These are phyloP conservation scores for Ustilago loliicola DNA, from an alignment of 1,284 basidiomycete genomes.

Conservation along the genomic window DNA sequence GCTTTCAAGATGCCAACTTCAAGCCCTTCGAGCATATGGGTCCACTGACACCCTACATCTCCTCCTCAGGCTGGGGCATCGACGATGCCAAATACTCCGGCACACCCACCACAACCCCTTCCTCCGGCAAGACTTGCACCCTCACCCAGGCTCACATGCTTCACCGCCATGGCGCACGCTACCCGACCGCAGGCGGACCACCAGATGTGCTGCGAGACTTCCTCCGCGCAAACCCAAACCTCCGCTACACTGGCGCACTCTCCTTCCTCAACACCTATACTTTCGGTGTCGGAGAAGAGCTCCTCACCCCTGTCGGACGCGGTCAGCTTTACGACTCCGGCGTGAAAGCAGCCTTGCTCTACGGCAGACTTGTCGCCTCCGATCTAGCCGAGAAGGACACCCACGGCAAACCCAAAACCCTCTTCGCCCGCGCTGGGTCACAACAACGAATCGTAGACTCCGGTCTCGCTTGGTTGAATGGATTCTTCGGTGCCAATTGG, in stretches of 20 bases:
- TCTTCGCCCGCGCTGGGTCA: slow-evolving; percentile 66
- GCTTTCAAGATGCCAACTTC: slow-evolving; percentile 51
- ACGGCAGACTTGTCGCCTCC: slow-evolving; percentile 41
- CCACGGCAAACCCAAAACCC: slow-evolving; percentile 33
- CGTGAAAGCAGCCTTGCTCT: slow-evolving; percentile 58
- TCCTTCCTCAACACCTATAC: slow-evolving; percentile 61
- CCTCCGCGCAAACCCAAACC: slow-evolving; percentile 25
- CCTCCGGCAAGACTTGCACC: slow-evolving; percentile 43
- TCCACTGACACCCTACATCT: slow-evolving; percentile 64
- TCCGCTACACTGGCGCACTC: slow-evolving; percentile 55
- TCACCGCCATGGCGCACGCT: slow-evolving; percentile 66
- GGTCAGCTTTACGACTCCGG: slow-evolving; percentile 63
- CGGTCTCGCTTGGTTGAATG: slow-evolving; percentile 58
- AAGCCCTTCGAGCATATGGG: slow-evolving; percentile 69
- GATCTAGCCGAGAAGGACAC: slow-evolving; percentile 35
- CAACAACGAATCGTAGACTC: slow-evolving; percentile 69
- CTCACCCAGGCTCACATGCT: slow-evolving; percentile 66
- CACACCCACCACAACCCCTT: slow-evolving; percentile 29
- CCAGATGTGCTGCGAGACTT: slow-evolving; percentile 43
- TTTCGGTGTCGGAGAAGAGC: slow-evolving; percentile 63
- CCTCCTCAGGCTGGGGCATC: slow-evolving; percentile 59
- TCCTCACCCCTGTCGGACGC: slow-evolving; percentile 65
- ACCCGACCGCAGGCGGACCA: slow-evolving; percentile 55
- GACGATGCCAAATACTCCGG: slow-evolving; percentile 61
- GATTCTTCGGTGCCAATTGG: slow-evolving; percentile 58